These are phyloP conservation scores for Smallanthus sonchifolius DNA, from an alignment of 129 eudicot species.

Conservation along the genomic window DNA sequence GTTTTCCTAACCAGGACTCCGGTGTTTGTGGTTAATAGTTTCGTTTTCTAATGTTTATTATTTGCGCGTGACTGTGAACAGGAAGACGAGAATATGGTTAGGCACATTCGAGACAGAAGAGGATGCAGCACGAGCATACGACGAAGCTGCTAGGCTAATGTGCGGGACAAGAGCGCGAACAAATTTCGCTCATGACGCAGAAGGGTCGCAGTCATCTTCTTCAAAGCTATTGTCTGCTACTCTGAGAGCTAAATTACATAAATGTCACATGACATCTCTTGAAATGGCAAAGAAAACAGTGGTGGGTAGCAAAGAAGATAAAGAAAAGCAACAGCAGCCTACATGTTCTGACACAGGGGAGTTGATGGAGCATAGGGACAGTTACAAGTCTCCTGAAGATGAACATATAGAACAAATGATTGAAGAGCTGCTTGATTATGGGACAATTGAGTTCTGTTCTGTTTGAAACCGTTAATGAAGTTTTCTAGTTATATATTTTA, in stretches of 20 bases:
- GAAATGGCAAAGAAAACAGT: conserved; percentile 43
- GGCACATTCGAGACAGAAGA: conserved; percentile 95
- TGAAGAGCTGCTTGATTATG: conserved; percentile 85
- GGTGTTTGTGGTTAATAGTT: background rate
- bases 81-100: conserved; percentile 93
- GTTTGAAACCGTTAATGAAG: conserved; percentile 13
- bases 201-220: conserved; percentile 25
- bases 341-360: conserved; percentile 14
- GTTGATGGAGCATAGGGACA: conserved; percentile 17
- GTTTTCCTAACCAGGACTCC: too few relatives aligned
- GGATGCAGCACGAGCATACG: conserved; percentile 93
- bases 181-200: conserved; percentile 45
- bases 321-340: conserved; percentile 31
- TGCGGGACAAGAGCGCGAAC: conserved; percentile 84
- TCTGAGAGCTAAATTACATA: conserved; percentile 72
- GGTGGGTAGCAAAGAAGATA: conserved; percentile 16
- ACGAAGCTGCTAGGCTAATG: conserved; percentile 91
- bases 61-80: conserved; percentile 17
- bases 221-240: conserved; percentile 59
- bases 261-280: conserved; percentile 72
- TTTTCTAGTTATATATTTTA: background rate
- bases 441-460: conserved; percentile 64
- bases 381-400: conserved; percentile 58
- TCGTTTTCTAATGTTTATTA: conserved; percentile 3
- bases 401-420: conserved; percentile 95